Conservation (phyloP, 495 filamentous ascomycete species). For the Neurospora hispaniola region DNA sequence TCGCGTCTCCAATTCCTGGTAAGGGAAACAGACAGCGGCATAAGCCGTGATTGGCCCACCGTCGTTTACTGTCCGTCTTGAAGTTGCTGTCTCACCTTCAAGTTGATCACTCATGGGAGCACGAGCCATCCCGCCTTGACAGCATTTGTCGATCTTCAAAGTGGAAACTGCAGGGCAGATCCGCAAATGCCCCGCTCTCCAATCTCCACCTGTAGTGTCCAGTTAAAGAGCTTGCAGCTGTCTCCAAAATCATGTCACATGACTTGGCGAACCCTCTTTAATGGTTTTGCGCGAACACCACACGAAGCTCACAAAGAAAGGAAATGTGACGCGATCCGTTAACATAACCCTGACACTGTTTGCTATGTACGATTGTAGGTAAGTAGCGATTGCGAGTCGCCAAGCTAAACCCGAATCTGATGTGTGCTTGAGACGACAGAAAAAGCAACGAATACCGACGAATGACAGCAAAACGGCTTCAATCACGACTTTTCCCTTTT, state of each 20-base stretch:
- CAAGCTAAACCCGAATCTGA: not conserved
- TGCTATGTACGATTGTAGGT: not conserved
- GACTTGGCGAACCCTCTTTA: slow-evolving; percentile 16
- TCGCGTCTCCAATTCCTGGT: not conserved
- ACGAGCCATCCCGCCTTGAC: not conserved
- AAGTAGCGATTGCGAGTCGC: not conserved
- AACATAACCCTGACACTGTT: not conserved
- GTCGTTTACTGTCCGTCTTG: not conserved
- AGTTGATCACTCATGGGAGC: not conserved
- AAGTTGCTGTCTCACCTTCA: not conserved
- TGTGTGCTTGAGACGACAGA: not conserved
- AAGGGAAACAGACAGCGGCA: not conserved
- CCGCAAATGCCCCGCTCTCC: not conserved
- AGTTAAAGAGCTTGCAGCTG: not conserved
- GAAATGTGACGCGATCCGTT: not conserved
- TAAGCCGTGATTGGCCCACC: not conserved
- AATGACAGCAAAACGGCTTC: not conserved
- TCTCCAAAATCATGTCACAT: too few species aligned
- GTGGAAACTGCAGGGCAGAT: not conserved
- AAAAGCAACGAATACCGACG: not conserved
- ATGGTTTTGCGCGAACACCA: slow-evolving; percentile 9
- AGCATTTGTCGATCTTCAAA: not conserved
- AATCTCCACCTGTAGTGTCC: not conserved
- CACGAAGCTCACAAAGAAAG: not conserved
- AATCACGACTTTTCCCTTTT: not conserved